A percentile compares a stretch with the other conserved stretches of the same genome.
Conservation (phyloP, 306 rosid species). For the Sophora flavescens region DNA sequence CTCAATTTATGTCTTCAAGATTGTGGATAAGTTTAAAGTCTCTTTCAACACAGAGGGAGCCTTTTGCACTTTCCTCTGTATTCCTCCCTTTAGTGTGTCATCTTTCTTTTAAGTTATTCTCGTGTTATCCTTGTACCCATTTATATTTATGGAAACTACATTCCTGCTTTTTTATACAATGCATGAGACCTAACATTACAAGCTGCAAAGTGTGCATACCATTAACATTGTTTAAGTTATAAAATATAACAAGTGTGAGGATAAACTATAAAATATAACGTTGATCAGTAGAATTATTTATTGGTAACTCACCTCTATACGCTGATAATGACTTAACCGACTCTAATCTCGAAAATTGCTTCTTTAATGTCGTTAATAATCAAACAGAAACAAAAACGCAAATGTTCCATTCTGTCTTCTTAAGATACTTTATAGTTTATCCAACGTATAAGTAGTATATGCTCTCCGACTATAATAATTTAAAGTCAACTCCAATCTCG, state of each 20-base stretch:
- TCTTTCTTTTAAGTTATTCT: slow-evolving; percentile 41
- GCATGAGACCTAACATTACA: not conserved
- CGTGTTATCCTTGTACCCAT: slow-evolving; percentile 46
- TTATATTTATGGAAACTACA: slow-evolving; percentile 38
- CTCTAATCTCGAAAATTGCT: no score
- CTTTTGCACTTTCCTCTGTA: slow-evolving; percentile 57
- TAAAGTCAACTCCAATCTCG: slow-evolving; percentile 5
- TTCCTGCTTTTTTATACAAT: not conserved
- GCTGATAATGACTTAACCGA: no score
- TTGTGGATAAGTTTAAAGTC: slow-evolving; percentile 51
- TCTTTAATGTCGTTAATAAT: no score
- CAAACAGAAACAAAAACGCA: no score
- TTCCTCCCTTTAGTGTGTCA: slow-evolving; percentile 50
- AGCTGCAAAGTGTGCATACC: not conserved
- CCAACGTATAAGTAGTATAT: not conserved
- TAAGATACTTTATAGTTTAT: no score
- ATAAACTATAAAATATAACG: not conserved
- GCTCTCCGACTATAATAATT: not conserved
- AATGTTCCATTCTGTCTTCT: no score
- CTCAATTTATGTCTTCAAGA: slow-evolving; percentile 40
- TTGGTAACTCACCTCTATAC: not conserved
- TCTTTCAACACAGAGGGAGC: slow-evolving; percentile 47
- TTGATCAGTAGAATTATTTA: not conserved
- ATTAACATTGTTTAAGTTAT: not conserved
- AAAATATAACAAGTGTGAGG: not conserved